Conservation (phyloP, 2,329 filamentous ascomycete genomes). For the Metarhizium guizhouense region DNA sequence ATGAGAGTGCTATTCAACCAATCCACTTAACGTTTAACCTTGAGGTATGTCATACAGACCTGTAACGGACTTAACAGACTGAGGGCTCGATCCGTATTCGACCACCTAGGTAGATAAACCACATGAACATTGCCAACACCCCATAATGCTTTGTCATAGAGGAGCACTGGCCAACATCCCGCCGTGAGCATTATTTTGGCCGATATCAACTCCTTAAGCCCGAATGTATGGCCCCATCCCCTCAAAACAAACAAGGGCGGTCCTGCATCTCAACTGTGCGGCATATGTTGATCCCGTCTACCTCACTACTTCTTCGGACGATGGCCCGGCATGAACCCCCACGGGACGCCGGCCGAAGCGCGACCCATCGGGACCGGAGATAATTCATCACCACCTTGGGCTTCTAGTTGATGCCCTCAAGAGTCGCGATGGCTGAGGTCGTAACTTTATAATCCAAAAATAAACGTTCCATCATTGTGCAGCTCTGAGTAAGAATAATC, state of each 20-base stretch:
- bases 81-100: too few species aligned
- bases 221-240: too few species aligned
- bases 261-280: too few species aligned
- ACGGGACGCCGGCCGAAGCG: background rate
- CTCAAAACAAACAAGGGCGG: too few species aligned
- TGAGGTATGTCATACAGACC: background rate
- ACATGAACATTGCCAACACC: background rate
- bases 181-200: too few species aligned
- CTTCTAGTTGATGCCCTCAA: background rate
- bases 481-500: too few species aligned
- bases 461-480: too few species aligned
- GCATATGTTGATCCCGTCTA: background rate
- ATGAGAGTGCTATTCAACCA: background rate
- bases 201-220: too few species aligned
- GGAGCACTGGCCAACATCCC: too few species aligned
- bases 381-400: background rate
- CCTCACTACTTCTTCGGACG: background rate
- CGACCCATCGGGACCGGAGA: background rate
- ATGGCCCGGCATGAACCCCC: background rate
- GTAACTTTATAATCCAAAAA: background rate
- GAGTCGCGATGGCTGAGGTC: background rate
- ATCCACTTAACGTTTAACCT: background rate
- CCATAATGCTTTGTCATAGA: background rate
- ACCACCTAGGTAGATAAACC: too few species aligned
- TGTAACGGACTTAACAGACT: background rate